These are phyloP conservation scores for Populus nigra DNA, from an alignment of 345 rosid species.

Conservation along the genomic window DNA sequence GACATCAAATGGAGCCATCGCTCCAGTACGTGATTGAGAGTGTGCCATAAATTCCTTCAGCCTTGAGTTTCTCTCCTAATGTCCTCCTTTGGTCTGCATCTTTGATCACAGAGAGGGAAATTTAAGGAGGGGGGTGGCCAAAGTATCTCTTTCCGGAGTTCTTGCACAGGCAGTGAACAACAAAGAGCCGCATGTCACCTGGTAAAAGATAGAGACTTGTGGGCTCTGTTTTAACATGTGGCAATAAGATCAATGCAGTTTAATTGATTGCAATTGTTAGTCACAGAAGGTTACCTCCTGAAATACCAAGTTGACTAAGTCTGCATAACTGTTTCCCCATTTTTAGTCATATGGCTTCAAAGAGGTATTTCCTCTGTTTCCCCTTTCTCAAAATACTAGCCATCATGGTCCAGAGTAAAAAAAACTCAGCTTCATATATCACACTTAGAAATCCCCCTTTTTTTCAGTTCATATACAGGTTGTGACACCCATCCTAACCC, in stretches of 20 bases:
- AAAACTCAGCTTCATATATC: not conserved
- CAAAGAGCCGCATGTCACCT: constrained; percentile 2
- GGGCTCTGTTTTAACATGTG: constrained; percentile 23
- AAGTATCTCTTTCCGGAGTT: constrained; percentile 30
- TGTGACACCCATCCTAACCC: not conserved
- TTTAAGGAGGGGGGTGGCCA: constrained; percentile 19
- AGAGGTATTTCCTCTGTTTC: not conserved
- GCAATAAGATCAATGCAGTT: constrained; percentile 3
- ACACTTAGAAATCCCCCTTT: too few relatives aligned
- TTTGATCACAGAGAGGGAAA: constrained; percentile 19
- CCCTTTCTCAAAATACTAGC: not conserved
- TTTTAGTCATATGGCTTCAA: constrained; percentile 2
- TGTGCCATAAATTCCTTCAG: constrained; percentile 8
- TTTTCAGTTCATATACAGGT: not conserved
- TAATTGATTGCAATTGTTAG: not conserved
- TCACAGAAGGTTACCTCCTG: constrained; percentile 5
- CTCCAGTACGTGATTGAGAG: constrained; percentile 26
- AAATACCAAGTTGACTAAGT: constrained; percentile 27
- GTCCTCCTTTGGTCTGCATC: constrained; percentile 8
- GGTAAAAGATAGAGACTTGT: not conserved
- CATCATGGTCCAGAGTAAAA: not conserved
- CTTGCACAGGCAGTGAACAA: constrained; percentile 28
- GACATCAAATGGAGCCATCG: constrained; percentile 31
- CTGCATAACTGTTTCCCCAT: constrained; percentile 3
- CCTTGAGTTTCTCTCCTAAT: constrained; percentile 10